Base-by-base conservation (phyloP, 345 rosid species). In the Leavenworthia alabamica region DNA sequence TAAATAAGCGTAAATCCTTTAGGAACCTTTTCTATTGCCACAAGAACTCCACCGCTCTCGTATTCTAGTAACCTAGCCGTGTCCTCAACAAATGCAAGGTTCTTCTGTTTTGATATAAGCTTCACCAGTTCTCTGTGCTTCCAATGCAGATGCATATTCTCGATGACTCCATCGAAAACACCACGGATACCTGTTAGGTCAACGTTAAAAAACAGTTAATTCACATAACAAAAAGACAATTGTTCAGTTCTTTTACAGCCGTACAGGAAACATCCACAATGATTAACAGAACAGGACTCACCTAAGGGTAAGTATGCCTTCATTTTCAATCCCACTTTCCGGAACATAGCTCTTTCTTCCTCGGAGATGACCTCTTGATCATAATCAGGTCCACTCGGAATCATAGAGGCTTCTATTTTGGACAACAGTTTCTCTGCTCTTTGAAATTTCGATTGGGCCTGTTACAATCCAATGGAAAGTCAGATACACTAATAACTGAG, bases 121-220 rank as follows among this genome's bases (percentile, higher is more conserved):
- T 93, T 93, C 84, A 89, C 99, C 53, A 93, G 80, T 76, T 93
- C 99, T 65, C 97, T 84, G 77, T 93, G 85, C 79, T 93, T 93
- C 99, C 99, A 93, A 55, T 93, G 99, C 79, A 93, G 70, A 77
- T 93, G 99, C 99, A 93, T 93, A 71, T 93, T 89, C 78, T 93
- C 99, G 70, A 93, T 83, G 54, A 89, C 96, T 29, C 97, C 97
- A 79, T 93, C 99, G 60, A 93, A 93, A 56, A 93, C 94, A 55
- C 99, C 99, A 66, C 99, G 99, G 73, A 93, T 81, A 63, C 99
- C 98, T 92, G 78, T 62, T 6, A 72, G 3, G 62, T 37, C 29
- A 39, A 58, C 39, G 39, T 10, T 11, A 27, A 29, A 16, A 62
- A 42, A 26, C 14, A 22, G 44, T 62, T 36, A 29, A 39, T 8